Conservation (phyloP, 768 basidiomycete species). For the Krasilnikovozyma curviuscula region DNA sequence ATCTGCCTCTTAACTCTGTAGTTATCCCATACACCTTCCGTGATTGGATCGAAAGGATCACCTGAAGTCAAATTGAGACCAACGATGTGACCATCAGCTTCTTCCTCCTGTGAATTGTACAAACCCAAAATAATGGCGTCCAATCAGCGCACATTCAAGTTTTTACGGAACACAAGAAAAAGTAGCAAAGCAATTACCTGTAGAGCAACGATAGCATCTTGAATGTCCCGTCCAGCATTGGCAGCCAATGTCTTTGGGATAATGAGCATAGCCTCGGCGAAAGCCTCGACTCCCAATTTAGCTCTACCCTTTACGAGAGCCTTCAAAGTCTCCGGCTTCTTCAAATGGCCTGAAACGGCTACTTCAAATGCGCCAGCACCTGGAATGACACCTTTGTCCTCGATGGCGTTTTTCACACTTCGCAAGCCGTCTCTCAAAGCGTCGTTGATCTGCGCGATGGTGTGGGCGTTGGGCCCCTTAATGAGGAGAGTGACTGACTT, state of each 20-base stretch:
- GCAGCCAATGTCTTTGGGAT: conserved; percentile 92
- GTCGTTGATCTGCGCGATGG: conserved; percentile 88
- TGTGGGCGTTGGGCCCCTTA: conserved; percentile 94
- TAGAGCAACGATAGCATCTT: conserved; percentile 76
- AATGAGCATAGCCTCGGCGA: conserved; percentile 77
- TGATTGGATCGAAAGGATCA: conserved; percentile 87
- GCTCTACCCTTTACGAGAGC: conserved; percentile 76
- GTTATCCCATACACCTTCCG: conserved; percentile 96
- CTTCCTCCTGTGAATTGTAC: conserved; percentile 47
- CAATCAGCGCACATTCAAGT: conserved; percentile 1
- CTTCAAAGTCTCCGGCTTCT: conserved; percentile 47
- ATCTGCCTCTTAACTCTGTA: conserved; percentile 97
- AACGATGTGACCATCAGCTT: conserved; percentile 78
- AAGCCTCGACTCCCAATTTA: conserved; percentile 95
- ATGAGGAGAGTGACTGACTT: conserved; percentile 89
- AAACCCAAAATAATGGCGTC: conserved; percentile 1
- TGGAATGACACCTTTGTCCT: conserved; percentile 70
- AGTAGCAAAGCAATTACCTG: conserved; percentile 37
- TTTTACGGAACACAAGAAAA: neutral
- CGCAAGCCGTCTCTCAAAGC: conserved; percentile 93
- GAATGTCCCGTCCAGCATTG: conserved; percentile 94
- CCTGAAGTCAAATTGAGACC: conserved; percentile 84
- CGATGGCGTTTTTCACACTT: conserved; percentile 88
- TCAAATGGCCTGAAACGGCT: conserved; percentile 67
- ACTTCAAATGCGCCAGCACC: conserved; percentile 98